These are phyloP conservation scores for Pichia sp. DNA, from an alignment of 1,139 yeast genomes.

Conservation along the genomic window DNA sequence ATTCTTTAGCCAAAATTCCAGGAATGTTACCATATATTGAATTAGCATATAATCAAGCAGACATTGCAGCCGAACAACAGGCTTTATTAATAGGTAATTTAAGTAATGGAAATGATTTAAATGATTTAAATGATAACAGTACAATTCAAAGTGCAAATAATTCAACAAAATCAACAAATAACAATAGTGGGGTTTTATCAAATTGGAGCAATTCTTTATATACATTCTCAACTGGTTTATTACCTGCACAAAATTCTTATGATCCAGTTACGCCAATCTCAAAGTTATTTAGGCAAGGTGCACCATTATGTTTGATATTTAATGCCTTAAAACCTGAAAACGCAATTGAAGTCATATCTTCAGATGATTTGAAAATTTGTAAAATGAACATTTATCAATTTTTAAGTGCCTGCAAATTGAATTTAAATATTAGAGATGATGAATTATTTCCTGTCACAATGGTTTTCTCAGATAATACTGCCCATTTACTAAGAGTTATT, in stretches of 20 bases:
- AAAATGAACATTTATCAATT: conserved; percentile 89
- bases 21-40: conserved; percentile 69
- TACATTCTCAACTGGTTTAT: conserved; percentile 69
- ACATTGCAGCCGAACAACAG: conserved; percentile 64
- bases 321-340: conserved; percentile 49
- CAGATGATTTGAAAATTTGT: conserved; percentile 77
- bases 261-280: conserved; percentile 93
- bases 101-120: conserved; percentile 2
- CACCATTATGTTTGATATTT: conserved; percentile 81
- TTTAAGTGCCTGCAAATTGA: conserved; percentile 76
- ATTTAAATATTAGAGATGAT: conserved; percentile 70
- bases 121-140: neutral
- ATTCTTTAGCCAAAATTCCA: conserved; percentile 54
- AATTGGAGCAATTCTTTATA: conserved; percentile 33
- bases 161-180: neutral
- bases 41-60: conserved; percentile 56
- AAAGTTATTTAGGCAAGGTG: conserved; percentile 85
- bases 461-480: conserved; percentile 77
- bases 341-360: conserved; percentile 46
- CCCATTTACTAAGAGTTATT: conserved; percentile 67
- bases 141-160: neutral
- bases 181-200: neutral
- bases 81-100: conserved; percentile 43
- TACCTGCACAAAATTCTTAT: conserved; percentile 65
- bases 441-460: conserved; percentile 85